Evolutionary conservation across 805 yeast species (phyloP).

Genomic region (Pachysolen tannophilus): DNA sequence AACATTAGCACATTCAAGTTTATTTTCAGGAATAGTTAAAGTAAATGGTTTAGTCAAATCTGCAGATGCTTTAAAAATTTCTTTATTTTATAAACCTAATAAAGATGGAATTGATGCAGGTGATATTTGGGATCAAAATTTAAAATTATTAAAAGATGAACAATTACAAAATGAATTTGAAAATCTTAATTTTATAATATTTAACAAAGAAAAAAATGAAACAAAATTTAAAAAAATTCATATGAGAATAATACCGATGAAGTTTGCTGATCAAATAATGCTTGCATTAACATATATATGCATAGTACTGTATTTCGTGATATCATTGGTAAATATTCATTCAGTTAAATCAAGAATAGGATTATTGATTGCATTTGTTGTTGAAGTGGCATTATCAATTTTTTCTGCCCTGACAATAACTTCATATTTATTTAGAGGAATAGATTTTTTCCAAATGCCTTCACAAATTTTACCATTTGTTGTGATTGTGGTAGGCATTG

Average conservation of each 20-base stretch:
- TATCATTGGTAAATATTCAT: slow-evolving; percentile 32
- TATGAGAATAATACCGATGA: slow-evolving; percentile 14
- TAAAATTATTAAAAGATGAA: slow-evolving; percentile 12
- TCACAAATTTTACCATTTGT: slow-evolving; percentile 32
- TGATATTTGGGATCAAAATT: slow-evolving; percentile 22
- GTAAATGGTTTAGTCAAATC: slow-evolving; percentile 35
- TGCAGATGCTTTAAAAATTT: slow-evolving; percentile 30
- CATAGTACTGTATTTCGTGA: slow-evolving; percentile 19
- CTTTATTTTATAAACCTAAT: slow-evolving; percentile 21
- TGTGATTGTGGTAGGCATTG: slow-evolving; percentile 34
- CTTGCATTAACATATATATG: slow-evolving; percentile 3
- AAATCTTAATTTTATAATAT: background rate
- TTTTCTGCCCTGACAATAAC: slow-evolving; percentile 36
- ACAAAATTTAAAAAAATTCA: slow-evolving; percentile 9
- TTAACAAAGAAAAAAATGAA: slow-evolving; percentile 4
- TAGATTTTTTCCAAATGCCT: slow-evolving; percentile 30
- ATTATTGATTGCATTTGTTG: slow-evolving; percentile 32
- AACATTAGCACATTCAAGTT: slow-evolving; percentile 18
- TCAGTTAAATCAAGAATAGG: slow-evolving; percentile 40
- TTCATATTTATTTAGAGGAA: slow-evolving; percentile 24
- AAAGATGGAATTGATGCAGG: slow-evolving; percentile 15
- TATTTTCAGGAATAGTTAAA: slow-evolving; percentile 30
- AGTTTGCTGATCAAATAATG: slow-evolving; percentile 6
- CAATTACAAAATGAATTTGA: slow-evolving; percentile 4
- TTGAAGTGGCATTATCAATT: slow-evolving; percentile 30